phyloP scores from a whole-genome alignment of 148 eudicot species.

The Spergularia marina region DNA sequence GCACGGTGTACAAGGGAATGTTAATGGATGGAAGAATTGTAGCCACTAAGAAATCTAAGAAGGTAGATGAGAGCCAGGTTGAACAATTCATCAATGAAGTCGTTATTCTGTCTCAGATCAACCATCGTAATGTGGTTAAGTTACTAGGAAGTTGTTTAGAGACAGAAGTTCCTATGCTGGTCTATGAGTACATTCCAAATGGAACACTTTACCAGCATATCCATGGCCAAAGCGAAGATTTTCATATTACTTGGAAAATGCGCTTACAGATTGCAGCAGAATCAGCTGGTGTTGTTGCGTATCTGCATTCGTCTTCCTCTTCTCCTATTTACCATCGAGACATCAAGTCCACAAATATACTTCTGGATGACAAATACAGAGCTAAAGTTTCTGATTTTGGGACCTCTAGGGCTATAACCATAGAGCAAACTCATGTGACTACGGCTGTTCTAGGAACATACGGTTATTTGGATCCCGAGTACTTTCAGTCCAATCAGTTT shows the following conservation, averaged over 20 bases:
- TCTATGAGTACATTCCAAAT: constrained; percentile 18
- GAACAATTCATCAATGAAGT: constrained; percentile 19
- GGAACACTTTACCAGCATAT: constrained; percentile 21
- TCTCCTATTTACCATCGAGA: constrained; percentile 22
- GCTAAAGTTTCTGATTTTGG: constrained; percentile 29
- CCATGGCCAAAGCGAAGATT: constrained; percentile 15
- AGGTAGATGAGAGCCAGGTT: constrained; percentile 1
- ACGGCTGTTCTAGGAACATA: constrained; percentile 18
- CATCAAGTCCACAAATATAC: constrained; percentile 21
- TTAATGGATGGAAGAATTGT: constrained; percentile 18
- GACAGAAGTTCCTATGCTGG: constrained; percentile 22
- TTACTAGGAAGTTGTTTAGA: constrained; percentile 22
- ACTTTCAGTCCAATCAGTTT: constrained; percentile 29
- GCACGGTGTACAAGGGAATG: constrained; percentile 20
- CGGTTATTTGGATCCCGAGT: constrained; percentile 36
- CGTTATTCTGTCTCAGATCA: constrained; percentile 20
- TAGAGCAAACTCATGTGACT: constrained; percentile 25
- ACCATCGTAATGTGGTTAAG: constrained; percentile 20
- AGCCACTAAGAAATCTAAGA: constrained; percentile 12
- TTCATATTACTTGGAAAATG: constrained; percentile 24
- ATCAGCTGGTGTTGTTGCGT: constrained; percentile 21
- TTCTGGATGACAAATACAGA: constrained; percentile 17
- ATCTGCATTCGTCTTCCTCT: constrained; percentile 20
- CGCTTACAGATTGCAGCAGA: constrained; percentile 23
- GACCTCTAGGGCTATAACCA: constrained; percentile 11